Conservation (phyloP, 2,329 filamentous ascomycete genomes). For the Ampelomyces quisqualis region DNA sequence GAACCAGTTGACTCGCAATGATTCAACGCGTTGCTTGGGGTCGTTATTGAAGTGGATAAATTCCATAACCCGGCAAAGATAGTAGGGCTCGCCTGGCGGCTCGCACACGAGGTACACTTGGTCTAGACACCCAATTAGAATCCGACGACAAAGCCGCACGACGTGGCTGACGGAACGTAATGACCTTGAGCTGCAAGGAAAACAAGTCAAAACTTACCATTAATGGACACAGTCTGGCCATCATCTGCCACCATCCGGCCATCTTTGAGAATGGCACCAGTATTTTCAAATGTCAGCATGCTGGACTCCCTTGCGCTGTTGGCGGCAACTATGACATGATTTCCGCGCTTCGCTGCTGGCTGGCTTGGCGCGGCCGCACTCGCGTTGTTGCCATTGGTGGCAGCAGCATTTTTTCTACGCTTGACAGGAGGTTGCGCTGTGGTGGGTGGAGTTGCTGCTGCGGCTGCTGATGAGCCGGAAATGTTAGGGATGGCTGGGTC, state of each 20-base stretch:
- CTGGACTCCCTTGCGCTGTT: conserved; percentile 65
- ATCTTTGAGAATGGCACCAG: conserved; percentile 67
- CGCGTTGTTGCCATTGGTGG: conserved; percentile 39
- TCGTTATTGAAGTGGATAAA: conserved; percentile 79
- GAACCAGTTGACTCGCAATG: conserved; percentile 95
- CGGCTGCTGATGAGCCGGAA: conserved; percentile 61
- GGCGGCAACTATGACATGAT: conserved; percentile 43
- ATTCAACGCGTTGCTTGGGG: conserved; percentile 71
- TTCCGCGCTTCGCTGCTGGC: conserved; percentile 35
- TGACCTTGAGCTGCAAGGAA: conserved; percentile 23
- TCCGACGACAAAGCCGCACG: conserved; percentile 24
- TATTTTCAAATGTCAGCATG: conserved; percentile 82
- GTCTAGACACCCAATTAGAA: conserved; percentile 55
- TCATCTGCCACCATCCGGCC: conserved; percentile 86
- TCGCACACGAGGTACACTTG: conserved; percentile 97
- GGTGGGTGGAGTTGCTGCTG: conserved; percentile 45
- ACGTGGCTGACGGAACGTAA: conserved; percentile 34
- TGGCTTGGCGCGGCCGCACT: conserved; percentile 45
- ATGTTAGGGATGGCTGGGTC: conserved; percentile 43
- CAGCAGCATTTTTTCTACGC: conserved; percentile 77
- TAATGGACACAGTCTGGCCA: conserved; percentile 76
- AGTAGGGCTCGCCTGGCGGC: conserved; percentile 96
- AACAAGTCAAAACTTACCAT: conserved; percentile 63
- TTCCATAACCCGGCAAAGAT: conserved; percentile 97
- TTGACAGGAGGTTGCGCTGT: conserved; percentile 52